These are phyloP conservation scores for Botrytis cinerea DNA, from an alignment of 2,329 filamentous ascomycete genomes.

Conservation along the genomic window DNA sequence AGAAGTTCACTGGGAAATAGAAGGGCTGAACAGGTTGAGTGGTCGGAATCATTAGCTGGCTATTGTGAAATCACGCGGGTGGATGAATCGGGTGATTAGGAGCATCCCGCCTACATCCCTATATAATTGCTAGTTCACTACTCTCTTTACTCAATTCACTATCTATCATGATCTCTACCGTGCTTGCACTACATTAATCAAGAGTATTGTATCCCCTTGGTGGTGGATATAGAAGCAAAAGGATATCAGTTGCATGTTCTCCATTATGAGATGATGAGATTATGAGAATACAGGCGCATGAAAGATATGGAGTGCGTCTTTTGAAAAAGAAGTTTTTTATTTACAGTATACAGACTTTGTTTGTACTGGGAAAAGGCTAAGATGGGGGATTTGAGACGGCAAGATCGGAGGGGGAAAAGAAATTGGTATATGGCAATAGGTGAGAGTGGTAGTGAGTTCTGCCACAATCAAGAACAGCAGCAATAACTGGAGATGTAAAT, in stretches of 20 bases:
- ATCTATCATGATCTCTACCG: not conserved
- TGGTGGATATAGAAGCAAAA: not conserved
- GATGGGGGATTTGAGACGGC: too few species aligned
- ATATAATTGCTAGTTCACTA: not conserved
- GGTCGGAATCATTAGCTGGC: not conserved
- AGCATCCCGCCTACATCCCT: not conserved
- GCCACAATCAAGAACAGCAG: not conserved
- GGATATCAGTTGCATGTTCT: not conserved
- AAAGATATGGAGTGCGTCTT: not conserved
- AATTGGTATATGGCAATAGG: too few species aligned
- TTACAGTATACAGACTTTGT: accelerated
- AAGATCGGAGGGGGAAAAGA: too few species aligned
- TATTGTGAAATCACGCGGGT: not conserved
- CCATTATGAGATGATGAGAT: not conserved
- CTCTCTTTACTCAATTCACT: not conserved
- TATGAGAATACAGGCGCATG: accelerated
- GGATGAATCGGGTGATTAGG: too few species aligned
- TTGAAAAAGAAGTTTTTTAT: too few species aligned
- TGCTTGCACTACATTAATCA: not conserved
- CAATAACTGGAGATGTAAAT: accelerated
- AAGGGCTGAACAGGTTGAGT: too few species aligned
- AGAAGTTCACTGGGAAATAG: too few species aligned
- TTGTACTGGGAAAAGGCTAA: too few species aligned
- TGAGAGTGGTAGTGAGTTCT: not conserved
- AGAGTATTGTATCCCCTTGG: not conserved